Evolutionary conservation across 345 rosid genomes (phyloP), one percentile per base, ranked within the genome.

Genomic region (Gossypium stocksii): DNA sequence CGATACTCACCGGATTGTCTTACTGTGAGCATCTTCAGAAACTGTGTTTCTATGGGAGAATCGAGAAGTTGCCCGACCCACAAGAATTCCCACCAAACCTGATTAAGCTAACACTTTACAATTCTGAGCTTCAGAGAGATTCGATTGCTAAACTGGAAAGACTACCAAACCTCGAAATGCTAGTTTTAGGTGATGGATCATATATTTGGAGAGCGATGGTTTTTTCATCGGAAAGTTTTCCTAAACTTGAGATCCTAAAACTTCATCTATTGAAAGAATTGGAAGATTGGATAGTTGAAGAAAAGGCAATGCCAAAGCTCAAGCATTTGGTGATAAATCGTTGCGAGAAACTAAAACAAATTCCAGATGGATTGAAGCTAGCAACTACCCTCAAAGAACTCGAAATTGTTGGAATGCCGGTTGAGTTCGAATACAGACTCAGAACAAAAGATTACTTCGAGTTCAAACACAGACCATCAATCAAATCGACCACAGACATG

Each of bases 401-500:
- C 25, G 63, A 71, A 57, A 70, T 77, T 62, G 53, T 60, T 14
- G 70, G 70, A 41, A 77, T 77, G 79, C 79, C 79, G 12, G 45
- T 69, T 1, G 68, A 22, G 62, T 76, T 76, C 16, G 74, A 60
- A 27, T 60, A 59, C 61, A 76, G 54, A 44, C 79, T 76, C 60
- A 51, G 73, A 69, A 69, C 73, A 17, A 69, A 51, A 51, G 73
- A 69, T 45, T 69, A 27, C 59, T 69, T 51, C 5, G 73, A 69
- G 73, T 69, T 69, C 73, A 51, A 51, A n/a, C 60, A 69, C 46
- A 27, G 46, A 17, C 73, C 60, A 29, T 69, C 73, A 27, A 69
- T 69, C 73, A 69, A 69, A 51, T 69, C 73, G 1, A 69, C 60
- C 60, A 69, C 73, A 51, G 73, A 69, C 73, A 69, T 69, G 73